Conservation (phyloP, 352 stramenopile species). For the Phytophthora sojae region DNA sequence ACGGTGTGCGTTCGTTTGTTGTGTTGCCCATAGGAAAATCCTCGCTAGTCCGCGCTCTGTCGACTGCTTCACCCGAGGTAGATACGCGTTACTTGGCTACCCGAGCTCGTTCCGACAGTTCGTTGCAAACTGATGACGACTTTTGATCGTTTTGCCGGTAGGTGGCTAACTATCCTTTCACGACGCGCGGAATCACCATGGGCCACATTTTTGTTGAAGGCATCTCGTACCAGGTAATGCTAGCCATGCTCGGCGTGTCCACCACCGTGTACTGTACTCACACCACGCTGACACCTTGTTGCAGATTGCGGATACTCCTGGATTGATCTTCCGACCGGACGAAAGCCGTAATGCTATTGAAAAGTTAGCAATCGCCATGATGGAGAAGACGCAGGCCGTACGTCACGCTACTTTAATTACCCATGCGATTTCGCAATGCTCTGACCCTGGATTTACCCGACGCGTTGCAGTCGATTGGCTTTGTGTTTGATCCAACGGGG, state of each 20-base stretch:
- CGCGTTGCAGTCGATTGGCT: constrained; percentile 71
- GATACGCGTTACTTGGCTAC: background rate
- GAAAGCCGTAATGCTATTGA: constrained; percentile 77
- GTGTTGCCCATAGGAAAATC: constrained; percentile 69
- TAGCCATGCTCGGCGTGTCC: background rate
- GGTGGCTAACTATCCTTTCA: constrained; percentile 91
- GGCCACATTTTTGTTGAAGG: constrained; percentile 88
- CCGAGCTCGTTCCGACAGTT: background rate
- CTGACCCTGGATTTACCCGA: constrained; percentile 17
- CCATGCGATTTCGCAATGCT: background rate
- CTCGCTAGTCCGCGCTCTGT: constrained; percentile 80
- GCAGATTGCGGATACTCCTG: constrained; percentile 85
- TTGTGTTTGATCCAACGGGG: constrained; percentile 85
- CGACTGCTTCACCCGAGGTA: constrained; percentile 85
- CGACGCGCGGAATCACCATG: constrained; percentile 88
- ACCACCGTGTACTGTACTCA: background rate
- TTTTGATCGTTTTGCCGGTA: constrained; percentile 27
- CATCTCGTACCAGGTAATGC: constrained; percentile 75
- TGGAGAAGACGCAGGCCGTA: constrained; percentile 80
- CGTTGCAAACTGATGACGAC: constrained; percentile 4
- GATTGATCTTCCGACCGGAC: constrained; percentile 72
- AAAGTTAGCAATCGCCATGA: constrained; percentile 75
- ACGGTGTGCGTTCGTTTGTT: background rate
- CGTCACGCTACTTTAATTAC: constrained; percentile 4
- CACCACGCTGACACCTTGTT: constrained; percentile 6